A percentile compares a stretch with the other conserved stretches of the same genome.
Evolutionary conservation across 2,329 filamentous ascomycete species (phyloP).

Genomic region (Paradendryphiella salina): DNA sequence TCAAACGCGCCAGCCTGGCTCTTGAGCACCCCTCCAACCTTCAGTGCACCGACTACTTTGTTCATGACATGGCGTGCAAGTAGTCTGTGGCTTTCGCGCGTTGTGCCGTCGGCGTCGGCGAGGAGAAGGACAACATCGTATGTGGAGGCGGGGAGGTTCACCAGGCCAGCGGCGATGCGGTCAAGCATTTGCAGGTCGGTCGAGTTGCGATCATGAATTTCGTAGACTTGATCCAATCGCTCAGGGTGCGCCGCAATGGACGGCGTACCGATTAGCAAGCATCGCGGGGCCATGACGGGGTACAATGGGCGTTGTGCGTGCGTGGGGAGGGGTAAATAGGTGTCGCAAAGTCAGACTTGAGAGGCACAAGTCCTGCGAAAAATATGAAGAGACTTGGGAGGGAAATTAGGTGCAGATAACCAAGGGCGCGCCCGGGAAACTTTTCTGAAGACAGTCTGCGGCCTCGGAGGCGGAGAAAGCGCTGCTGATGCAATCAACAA

Average conservation of each 20-base stretch:
- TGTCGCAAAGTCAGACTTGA: not conserved
- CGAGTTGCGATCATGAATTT: slow-evolving; percentile 70
- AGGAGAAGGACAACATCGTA: slow-evolving; percentile 88
- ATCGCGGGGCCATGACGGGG: slow-evolving; percentile 56
- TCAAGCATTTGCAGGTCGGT: slow-evolving; percentile 98
- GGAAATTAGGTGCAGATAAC: not conserved
- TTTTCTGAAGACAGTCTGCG: slow-evolving; percentile 31
- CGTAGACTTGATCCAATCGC: slow-evolving; percentile 70
- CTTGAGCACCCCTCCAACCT: slow-evolving; percentile 67
- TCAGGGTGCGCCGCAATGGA: slow-evolving; percentile 85
- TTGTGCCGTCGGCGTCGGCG: slow-evolving; percentile 71
- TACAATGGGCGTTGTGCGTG: slow-evolving; percentile 5
- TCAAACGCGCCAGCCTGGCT: slow-evolving; percentile 68
- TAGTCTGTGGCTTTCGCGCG: slow-evolving; percentile 63
- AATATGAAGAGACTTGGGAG: not conserved
- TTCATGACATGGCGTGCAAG: slow-evolving; percentile 70
- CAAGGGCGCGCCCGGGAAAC: slow-evolving; percentile 21
- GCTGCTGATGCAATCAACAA: slow-evolving; percentile 13
- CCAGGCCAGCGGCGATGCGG: slow-evolving; percentile 79
- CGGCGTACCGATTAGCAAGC: slow-evolving; percentile 85
- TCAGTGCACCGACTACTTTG: slow-evolving; percentile 70
- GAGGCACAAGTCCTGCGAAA: not conserved
- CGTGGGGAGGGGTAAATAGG: slow-evolving; percentile 1
- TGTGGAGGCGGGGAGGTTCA: slow-evolving; percentile 71
- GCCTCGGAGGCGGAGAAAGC: slow-evolving; percentile 36